A percentile compares a stretch with the other conserved stretches of the same genome.
Evolutionary conservation across 495 filamentous ascomycete genomes (phyloP).

Genomic region (Podospora pseudopauciseta): DNA sequence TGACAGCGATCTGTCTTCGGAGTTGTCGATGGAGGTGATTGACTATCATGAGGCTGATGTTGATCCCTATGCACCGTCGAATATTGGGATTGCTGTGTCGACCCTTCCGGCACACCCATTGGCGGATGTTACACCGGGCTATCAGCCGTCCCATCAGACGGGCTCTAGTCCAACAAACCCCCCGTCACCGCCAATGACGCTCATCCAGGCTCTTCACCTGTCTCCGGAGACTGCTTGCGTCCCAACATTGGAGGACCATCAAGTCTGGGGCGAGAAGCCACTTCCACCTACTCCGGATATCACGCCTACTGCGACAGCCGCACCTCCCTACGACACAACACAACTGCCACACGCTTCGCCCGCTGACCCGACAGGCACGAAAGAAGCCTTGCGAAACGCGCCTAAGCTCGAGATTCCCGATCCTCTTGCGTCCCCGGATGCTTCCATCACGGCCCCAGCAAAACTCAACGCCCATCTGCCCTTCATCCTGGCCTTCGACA

Average conservation of each 20-base stretch:
- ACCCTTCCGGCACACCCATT: conserved; percentile 62
- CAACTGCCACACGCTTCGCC: conserved; percentile 31
- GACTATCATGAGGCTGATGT: conserved; percentile 45
- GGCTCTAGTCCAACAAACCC: conserved; percentile 64
- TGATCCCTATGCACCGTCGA: conserved; percentile 27
- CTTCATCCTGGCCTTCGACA: conserved; percentile 89
- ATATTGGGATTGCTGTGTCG: conserved; percentile 43
- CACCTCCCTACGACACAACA: conserved; percentile 14
- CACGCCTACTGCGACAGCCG: conserved; percentile 43
- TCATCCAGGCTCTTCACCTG: conserved; percentile 57
- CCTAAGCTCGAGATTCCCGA: conserved; percentile 30
- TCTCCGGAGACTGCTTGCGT: conserved; percentile 35
- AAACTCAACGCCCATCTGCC: conserved; percentile 65
- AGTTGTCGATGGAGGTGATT: conserved; percentile 67
- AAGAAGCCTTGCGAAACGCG: conserved; percentile 39
- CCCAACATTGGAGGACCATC: conserved; percentile 38
- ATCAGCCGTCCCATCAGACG: conserved; percentile 11
- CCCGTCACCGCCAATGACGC: conserved; percentile 75
- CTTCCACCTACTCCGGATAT: conserved; percentile 53
- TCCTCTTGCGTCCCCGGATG: conserved; percentile 18
- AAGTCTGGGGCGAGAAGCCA: conserved; percentile 44
- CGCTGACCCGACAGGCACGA: conserved; percentile 37
- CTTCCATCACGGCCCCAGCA: conserved; percentile 1
- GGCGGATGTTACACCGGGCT: conserved; percentile 29
- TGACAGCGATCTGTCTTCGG: conserved; percentile 74